phyloP scores from a whole-genome alignment of 139 green algal species.

The Yamagishiella unicocca region DNA sequence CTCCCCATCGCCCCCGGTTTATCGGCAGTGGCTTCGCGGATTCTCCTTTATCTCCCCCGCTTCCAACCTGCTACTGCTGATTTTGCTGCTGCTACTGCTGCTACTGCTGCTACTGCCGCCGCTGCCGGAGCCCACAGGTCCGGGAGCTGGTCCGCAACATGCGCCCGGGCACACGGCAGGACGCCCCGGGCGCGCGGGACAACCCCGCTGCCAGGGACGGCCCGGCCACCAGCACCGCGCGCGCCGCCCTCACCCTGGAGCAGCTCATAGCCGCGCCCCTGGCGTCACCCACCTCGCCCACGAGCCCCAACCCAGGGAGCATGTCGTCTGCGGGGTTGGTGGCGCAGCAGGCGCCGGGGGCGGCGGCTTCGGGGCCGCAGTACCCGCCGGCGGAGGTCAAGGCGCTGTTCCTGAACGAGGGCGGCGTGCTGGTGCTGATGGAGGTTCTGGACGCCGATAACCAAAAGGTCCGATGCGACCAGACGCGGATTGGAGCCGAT shows the following conservation, averaged over 20 bases:
- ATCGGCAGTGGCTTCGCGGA: too few species aligned
- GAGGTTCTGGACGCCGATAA: constrained; percentile 83
- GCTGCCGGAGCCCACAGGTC: constrained; percentile 51
- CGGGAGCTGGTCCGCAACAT: constrained; percentile 74
- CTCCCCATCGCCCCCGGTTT: too few species aligned
- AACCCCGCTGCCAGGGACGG: neutral
- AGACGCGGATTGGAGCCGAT: too few species aligned
- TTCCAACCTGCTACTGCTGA: too few species aligned
- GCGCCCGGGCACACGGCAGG: constrained; percentile 52
- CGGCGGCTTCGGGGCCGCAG: constrained; percentile 32
- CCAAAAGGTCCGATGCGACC: constrained; percentile 58
- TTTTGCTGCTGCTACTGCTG: too few species aligned
- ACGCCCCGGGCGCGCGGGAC: constrained; percentile 17
- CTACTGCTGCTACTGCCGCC: neutral
- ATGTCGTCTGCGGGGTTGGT: too few species aligned
- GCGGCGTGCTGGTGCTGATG: constrained; percentile 75
- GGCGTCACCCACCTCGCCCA: neutral
- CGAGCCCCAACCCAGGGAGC: too few species aligned
- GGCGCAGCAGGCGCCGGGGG: constrained; percentile 16
- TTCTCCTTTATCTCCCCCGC: too few species aligned
- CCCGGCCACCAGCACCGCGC: constrained; percentile 28
- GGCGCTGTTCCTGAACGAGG: constrained; percentile 71
- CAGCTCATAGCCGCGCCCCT: constrained; percentile 28
- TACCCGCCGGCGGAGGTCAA: constrained; percentile 51
- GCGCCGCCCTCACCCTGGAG: neutral